Base-by-base conservation (phyloP, 2,329 filamentous ascomycete species). In the Ilyonectria destructans region DNA sequence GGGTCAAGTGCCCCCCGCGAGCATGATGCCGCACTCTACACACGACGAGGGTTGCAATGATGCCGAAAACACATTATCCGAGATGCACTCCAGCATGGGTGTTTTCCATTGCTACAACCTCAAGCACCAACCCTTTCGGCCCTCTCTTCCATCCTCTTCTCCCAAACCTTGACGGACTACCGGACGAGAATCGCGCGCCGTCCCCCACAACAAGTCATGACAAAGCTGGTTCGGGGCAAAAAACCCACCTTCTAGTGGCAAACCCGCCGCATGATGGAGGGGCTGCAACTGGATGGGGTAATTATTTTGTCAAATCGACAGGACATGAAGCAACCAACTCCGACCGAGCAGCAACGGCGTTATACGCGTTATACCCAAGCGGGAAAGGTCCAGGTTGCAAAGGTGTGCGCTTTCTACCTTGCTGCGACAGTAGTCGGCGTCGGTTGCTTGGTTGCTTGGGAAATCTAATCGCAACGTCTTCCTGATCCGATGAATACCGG, bases 231-330 rank as follows among this genome's bases (percentile, higher is more conserved):
- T 45, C 43, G 49, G 62, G 21, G 57, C 55, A 43, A 59, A 58
- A 54, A 33, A 49, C 17, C 49, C 33, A 48, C 48, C 43, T 29
- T 45, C 37, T 40, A n/a, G 57, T 58, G 58, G 57, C 43, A 61
- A 61, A 66, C 58, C 58, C 63, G 52, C 63, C 63, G 52, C 63
- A 66, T 66, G 63, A 66, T 66, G 63, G 58, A 21, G 35, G 21
- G 40, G 23, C n/a, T 35, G 21, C 33, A 35, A 35, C 17, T 13
- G n/a, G 15, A 66, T 56, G 49, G 23, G 56, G 51, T 46, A 52
- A 48, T 31, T 37, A 21, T 48, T 56, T 57, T 3, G 40, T n/a
- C 40, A 8, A 43, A 5, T 8, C 15, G 40, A n/a, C n/a, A 17
- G 5, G n/a, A 17, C 2, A 4, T 6, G 40, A 43, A 43, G 40